Evolutionary conservation across 1,139 yeast species (phyloP).

Genomic region (Kluyveromyces marxianus): DNA sequence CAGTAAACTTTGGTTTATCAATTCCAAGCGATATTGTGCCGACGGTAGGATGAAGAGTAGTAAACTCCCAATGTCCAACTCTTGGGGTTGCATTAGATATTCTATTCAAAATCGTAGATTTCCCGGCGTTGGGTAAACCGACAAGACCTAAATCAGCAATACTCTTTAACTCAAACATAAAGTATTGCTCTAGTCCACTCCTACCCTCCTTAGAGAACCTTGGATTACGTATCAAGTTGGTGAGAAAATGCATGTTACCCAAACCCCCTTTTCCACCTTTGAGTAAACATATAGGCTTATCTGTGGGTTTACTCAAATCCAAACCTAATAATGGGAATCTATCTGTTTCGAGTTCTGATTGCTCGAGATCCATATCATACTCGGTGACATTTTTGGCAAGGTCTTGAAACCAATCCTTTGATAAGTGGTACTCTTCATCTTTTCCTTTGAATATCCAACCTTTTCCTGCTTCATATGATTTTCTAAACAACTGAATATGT

Average conservation of each 20-base stretch:
- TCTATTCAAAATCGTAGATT: conserved; percentile 80
- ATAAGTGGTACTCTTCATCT: conserved; percentile 60
- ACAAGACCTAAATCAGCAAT: conserved; percentile 91
- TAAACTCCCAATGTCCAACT: conserved; percentile 96
- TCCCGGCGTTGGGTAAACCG: conserved; percentile 95
- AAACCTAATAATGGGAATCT: conserved; percentile 71
- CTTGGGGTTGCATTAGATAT: conserved; percentile 85
- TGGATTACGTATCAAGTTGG: conserved; percentile 80
- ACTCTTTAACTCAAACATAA: conserved; percentile 74
- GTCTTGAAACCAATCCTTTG: conserved; percentile 55
- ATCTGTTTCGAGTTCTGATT: conserved; percentile 58
- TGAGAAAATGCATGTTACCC: conserved; percentile 92
- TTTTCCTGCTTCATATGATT: conserved; percentile 51
- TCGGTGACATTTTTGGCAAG: conserved; percentile 55
- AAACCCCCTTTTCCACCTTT: conserved; percentile 90
- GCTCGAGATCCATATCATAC: conserved; percentile 53
- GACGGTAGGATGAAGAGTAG: conserved; percentile 84
- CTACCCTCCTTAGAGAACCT: conserved; percentile 80
- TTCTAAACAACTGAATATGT: conserved; percentile 53
- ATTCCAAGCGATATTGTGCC: conserved; percentile 73
- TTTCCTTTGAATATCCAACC: conserved; percentile 85
- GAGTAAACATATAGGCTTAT: conserved; percentile 59
- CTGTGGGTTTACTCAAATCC: conserved; percentile 61
- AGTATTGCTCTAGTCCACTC: conserved; percentile 54
- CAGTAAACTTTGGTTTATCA: conserved; percentile 73